Conservation (phyloP, 179 eudicot species). For the Amaranthus tricolor region DNA sequence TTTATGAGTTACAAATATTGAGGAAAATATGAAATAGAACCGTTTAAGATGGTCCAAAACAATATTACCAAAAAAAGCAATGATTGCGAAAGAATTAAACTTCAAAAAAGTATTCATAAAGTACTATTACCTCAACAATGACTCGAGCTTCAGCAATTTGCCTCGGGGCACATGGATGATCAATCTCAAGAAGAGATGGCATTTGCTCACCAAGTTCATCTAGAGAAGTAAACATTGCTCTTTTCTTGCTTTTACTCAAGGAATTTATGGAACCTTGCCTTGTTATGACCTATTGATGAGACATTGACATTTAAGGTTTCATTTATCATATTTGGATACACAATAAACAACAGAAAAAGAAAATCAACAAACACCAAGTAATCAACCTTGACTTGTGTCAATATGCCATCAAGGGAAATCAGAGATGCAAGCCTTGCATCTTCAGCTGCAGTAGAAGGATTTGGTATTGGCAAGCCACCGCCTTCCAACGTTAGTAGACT, state of each 20-base stretch:
- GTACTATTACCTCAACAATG: conserved; percentile 59
- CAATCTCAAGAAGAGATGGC: conserved; percentile 94
- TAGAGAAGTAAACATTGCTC: conserved; percentile 59
- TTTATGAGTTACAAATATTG: too few relatives aligned
- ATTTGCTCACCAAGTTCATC: conserved; percentile 84
- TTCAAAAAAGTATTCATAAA: not conserved
- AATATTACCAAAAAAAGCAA: conserved; percentile 4
- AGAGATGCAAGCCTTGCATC: conserved; percentile 97
- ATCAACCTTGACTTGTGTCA: conserved; percentile 90
- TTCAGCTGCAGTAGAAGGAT: conserved; percentile 98
- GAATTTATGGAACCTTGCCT: conserved; percentile 63
- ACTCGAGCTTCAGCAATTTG: conserved; percentile 85
- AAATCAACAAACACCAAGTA: not conserved
- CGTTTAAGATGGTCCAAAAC: too few relatives aligned
- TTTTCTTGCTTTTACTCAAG: conserved; percentile 74
- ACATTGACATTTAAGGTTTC: conserved; percentile 16
- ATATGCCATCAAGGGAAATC: conserved; percentile 83
- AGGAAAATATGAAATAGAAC: too few relatives aligned
- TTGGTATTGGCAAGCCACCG: conserved; percentile 74
- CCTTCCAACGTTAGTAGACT: conserved; percentile 59
- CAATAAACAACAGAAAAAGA: not conserved
- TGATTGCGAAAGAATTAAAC: not conserved
- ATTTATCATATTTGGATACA: conserved; percentile 10
- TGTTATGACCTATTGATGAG: conserved; percentile 77
- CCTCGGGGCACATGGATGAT: conserved; percentile 90